Base-by-base conservation (phyloP, 129 eudicot genomes). In the Centrapalus pauciflorus region DNA sequence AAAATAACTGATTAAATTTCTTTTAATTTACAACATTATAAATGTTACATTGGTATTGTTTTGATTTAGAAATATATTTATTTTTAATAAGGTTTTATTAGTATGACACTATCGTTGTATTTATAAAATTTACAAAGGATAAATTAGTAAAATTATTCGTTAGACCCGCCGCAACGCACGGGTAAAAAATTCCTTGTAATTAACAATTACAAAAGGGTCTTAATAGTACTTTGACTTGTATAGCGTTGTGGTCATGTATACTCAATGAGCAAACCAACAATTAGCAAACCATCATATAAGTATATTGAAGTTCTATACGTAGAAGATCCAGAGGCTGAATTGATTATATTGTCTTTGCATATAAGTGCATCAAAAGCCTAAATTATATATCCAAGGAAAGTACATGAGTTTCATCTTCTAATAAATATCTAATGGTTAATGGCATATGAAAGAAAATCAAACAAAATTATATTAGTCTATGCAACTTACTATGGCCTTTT, bases 401-500 rank as follows among this genome's bases (percentile, higher is more conserved):
- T 19, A 28, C 27, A 26, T 24, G 54, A 40, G 37, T 34, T 55
- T 38, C 23, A 40, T 41, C 27, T 24, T 9, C 17, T 35, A 12
- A 59, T 13, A 49, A 24, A 45, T 30, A 12, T 52, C 4, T 43
- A 70, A 12, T 4, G n/a, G 17, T 28, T 17, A 43, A 2, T 17
- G 16, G 20, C 1, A 34, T 32, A 61, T 0, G 1, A 16, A 61
- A 49, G n/a, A 1, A 7, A 67, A 26, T 5, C 19, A 28, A 50
- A 29, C 28, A 55, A 68, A 62, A 9, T 64, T 20, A 51, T 26
- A 33, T 33, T 48, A 64, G 27, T 50, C 28, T 43, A 10, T 59
- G 56, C 33, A 71, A 84, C 96, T 88, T 83, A 92, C 98, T 66
- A 92, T 79, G 49, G 98, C 89, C 68, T 81, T 90, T 79, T 92